Base-by-base conservation (phyloP, 257 asterid species). In the Rauvolfia tetraphylla region DNA sequence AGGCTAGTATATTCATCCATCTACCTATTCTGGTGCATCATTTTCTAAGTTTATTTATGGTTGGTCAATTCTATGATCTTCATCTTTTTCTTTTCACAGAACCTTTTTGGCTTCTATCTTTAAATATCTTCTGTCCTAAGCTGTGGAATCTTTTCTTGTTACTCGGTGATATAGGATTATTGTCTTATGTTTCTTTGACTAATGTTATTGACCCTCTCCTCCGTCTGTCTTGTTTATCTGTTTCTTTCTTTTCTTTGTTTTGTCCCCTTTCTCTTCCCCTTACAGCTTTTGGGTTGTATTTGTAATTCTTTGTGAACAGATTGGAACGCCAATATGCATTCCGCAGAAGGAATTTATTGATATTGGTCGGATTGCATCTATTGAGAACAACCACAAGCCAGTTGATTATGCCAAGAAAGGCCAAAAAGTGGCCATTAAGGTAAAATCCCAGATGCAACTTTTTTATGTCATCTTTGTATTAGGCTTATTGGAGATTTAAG, bases 331-430 rank as follows among this genome's bases (percentile, higher is more conserved):
- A 36, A 58, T 95, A 56, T 93, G 98, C 75, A 88, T 95, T 83
- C 98, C 98, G 25, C 90, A 85, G 63, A 86, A 53, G 82, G 98
- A 93, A 0, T 95, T 91, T 80, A 86, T 90, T 67, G 98, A 91
- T 46, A 91, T 93, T 85, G 98, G 99, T 22, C 92, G 91, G 70
- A 85, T 95, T 80, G 90, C 97, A 51, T 95, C 99, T 14, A 86
- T 95, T 80, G 97, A 93, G 87, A 95, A 90, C 83, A 91, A 95
- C 84, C 97, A 93, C 59, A 91, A 82, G 84, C 89, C 98, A 31
- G 97, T 89, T 81, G 97, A 91, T 82, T 89, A 65, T 85, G 98
- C 98, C 73, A 93, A 88, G 85, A 95, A 91, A 84, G 97, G 99
- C 69, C 96, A 89, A 79, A 86, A 82, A 83, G 97, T 95, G 75